Conservation (phyloP, 192 early-diverging fungal genomes). For the Rhizophagus sp. region DNA sequence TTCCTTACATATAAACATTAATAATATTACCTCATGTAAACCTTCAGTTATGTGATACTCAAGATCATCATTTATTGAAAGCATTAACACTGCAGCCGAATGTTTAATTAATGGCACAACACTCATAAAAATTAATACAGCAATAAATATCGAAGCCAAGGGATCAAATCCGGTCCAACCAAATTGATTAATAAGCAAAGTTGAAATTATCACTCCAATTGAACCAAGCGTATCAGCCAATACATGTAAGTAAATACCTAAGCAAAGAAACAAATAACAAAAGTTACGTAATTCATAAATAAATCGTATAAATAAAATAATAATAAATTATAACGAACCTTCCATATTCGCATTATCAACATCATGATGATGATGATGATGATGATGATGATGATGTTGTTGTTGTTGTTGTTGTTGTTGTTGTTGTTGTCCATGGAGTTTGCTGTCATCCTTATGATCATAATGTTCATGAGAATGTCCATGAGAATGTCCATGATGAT, state of each 20-base stretch:
- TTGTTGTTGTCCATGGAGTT: slow-evolving; percentile 27
- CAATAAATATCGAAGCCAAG: slow-evolving; percentile 90
- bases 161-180: slow-evolving; percentile 97
- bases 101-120: slow-evolving; percentile 83
- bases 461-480: slow-evolving; percentile 64
- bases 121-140: slow-evolving; percentile 79
- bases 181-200: slow-evolving; percentile 82
- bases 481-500: slow-evolving; percentile 57
- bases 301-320: neutral
- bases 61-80: slow-evolving; percentile 43
- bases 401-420: no score
- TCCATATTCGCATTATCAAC: slow-evolving; percentile 86
- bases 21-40: slow-evolving; percentile 43
- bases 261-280: neutral
- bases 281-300: slow-evolving; percentile 19
- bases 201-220: slow-evolving; percentile 94
- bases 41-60: slow-evolving; percentile 47
- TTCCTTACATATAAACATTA: neutral
- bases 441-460: slow-evolving; percentile 34
- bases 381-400: slow-evolving; percentile 29
- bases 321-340: slow-evolving; percentile 41
- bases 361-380: slow-evolving; percentile 45
- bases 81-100: slow-evolving; percentile 60
- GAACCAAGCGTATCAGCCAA: slow-evolving; percentile 94
- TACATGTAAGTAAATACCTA: slow-evolving; percentile 89